Conservation (phyloP, 2,329 filamentous ascomycete species). For the Tympanopsis confertula region DNA sequence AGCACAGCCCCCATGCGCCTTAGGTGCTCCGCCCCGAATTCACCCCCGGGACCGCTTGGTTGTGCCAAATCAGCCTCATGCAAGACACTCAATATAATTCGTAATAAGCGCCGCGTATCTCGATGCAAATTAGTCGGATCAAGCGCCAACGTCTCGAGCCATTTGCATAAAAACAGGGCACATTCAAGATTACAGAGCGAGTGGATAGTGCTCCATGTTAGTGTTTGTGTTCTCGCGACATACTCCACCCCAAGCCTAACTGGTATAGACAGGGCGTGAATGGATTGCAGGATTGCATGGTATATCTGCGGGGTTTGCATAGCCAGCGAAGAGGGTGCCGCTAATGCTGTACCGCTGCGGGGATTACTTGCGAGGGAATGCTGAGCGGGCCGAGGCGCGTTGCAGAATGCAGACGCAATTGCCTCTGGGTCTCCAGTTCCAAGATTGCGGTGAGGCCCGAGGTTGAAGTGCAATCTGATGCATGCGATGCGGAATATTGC, state of each 20-base stretch:
- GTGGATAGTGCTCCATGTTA: constrained; percentile 53
- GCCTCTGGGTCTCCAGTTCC: too few relatives aligned
- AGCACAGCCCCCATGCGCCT: constrained; percentile 45
- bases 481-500: too few relatives aligned
- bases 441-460: too few relatives aligned
- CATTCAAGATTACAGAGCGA: constrained; percentile 52
- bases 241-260: constrained; percentile 53
- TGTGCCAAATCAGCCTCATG: constrained; percentile 43
- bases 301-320: constrained; percentile 47
- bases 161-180: constrained; percentile 47
- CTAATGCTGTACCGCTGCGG: too few relatives aligned
- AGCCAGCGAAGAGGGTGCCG: too few relatives aligned
- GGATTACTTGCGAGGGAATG: too few relatives aligned
- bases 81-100: constrained; percentile 44
- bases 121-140: constrained; percentile 34
- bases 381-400: too few relatives aligned
- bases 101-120: constrained; percentile 42
- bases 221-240: constrained; percentile 46
- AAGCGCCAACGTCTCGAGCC: constrained; percentile 43
- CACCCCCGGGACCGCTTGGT: constrained; percentile 14
- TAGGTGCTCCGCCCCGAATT: constrained; percentile 32
- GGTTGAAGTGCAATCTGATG: too few relatives aligned
- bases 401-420: too few relatives aligned
- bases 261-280: constrained; percentile 56
- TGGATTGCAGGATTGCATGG: constrained; percentile 54